Base-by-base conservation (phyloP, 202 grass and related monocot genomes). In the Alloteropsis angusta region DNA sequence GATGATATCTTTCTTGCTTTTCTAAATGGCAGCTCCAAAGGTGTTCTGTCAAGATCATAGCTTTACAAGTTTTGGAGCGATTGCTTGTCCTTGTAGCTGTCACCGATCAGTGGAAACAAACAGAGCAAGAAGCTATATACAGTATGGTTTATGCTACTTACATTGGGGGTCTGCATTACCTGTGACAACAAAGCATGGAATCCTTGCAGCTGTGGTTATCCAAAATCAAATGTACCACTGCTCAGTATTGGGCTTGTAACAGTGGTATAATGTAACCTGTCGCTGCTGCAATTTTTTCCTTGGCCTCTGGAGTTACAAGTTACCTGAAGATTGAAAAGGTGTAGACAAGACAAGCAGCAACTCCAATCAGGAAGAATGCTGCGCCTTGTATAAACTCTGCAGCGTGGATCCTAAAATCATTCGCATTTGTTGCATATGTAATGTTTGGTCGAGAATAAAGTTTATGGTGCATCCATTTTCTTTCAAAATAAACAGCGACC, bases 1-100 rank as follows among this genome's bases (percentile, higher is more conserved):
- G 48, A 60, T 21, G 10, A 60, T 83, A 18, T 16, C 13, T 52
- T 22, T 48, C 13, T 60, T 37, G 30, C 63, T 68, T 70, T 43
- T 38, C 41, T 19, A 2, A 32, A 70, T 81, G 26, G 57, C 91
- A 97, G 91, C 75, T 97, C 95, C 11, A 97, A 98, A 83, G 91
- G 95, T 44, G 87, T 97, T 66, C 28, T 97, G 56, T 97, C 91
- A 38, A 90, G 95, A 36, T 92, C 95, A 17, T 94, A 92, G 78
- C 50, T 9, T 4, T 1, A 6, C 50, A 54, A 10, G 19, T 3
- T 3, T 54, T 54, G 7, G 3, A 54, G 4, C 2, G 19, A 11
- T 9, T 10, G 50, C 8, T 4, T 21, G 18, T 53, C 2, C n/a
- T 55, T 55, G 38, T 21, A 63, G 18, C n/a, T 25, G 34, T 46